Evolutionary conservation across 768 basidiomycete species (phyloP), one percentile per base, ranked within the genome.

Genomic region (Leccinellum luteum): DNA sequence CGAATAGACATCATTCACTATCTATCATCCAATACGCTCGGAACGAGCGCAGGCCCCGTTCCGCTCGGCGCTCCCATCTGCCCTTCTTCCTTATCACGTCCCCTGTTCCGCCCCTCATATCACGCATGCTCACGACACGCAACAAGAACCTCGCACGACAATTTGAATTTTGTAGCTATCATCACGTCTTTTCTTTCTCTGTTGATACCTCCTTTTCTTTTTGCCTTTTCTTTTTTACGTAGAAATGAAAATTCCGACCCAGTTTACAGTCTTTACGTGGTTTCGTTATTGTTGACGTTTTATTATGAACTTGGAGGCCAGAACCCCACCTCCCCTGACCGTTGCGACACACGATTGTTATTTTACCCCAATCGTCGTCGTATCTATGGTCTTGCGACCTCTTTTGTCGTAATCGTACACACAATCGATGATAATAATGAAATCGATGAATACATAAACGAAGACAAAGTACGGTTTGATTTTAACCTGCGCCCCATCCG

Each of bases 1-100:
- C n/a, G n/a, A 41, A 53, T 66, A 69, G 66, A 67, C 64, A 63
- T 31, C 66, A 63, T 66, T 25, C 44, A 15, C 14, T 45, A 45
- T 21, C 19, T 25, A 45, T 45, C 44, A 45, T 45, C 15, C 28
- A 19, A 43, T 45, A 54, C 44, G 38, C 38, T n/a, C 43, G n/a
- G 23, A 28, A 51, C 48, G 38, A 54, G 63, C 48, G 62, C 62
- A 34, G 59, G 62, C 34, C 47, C 52, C 38, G 52, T 57, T 62
- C 48, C 34, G 45, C 7, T 4, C 44, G 38, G 38, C 38, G n/a
- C 38, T 41, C 38, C 38, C 38, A 41, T 41, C 4, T 41, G n/a
- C 38, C 4, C 38, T 41, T 41, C 38, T 19, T 41, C 38, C 38
- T 41, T 30, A 30, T 48, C 53, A 19, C 54, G 58, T 34, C 62